These are phyloP conservation scores for Aspergillus ibericus DNA, from an alignment of 2,329 filamentous ascomycete genomes.

Conservation along the genomic window DNA sequence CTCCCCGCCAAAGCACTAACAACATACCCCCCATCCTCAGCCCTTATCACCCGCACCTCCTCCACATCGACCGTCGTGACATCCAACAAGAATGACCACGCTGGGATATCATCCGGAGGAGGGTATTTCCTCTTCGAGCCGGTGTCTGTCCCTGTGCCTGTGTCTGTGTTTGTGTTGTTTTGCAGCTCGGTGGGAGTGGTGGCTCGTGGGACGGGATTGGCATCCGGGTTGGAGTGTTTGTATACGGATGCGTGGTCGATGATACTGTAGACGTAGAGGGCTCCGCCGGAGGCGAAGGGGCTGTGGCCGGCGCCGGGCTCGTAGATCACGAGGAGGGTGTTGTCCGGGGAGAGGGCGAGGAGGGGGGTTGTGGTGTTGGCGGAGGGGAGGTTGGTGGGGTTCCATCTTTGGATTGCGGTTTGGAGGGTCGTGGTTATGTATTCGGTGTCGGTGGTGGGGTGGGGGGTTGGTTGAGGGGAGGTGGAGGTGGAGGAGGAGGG, in stretches of 20 bases:
- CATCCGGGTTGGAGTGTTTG: background rate
- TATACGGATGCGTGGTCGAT: slow-evolving; percentile 2
- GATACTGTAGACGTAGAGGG: slow-evolving; percentile 20
- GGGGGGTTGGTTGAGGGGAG: background rate
- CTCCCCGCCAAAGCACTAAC: background rate
- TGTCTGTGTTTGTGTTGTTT: background rate
- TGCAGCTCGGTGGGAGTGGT: background rate
- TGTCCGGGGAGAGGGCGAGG: slow-evolving; percentile 17
- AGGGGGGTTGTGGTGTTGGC: slow-evolving; percentile 13
- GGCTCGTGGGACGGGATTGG: too few species aligned
- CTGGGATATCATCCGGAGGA: slow-evolving; percentile 5
- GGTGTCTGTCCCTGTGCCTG: too few species aligned
- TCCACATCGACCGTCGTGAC: background rate
- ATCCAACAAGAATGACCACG: background rate
- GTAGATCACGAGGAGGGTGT: slow-evolving; percentile 17
- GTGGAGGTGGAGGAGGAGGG: too few species aligned
- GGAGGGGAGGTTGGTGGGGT: slow-evolving; percentile 19
- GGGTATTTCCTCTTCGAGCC: slow-evolving; percentile 3
- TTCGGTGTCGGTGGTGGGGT: background rate
- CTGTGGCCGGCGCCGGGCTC: slow-evolving; percentile 19
- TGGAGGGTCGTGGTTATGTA: slow-evolving; percentile 9
- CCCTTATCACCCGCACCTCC: background rate
- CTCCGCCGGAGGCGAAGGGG: slow-evolving; percentile 15
- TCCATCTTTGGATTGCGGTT: slow-evolving; percentile 12
- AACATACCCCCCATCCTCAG: background rate